Evolutionary conservation across 2,329 filamentous ascomycete genomes (phyloP).

Genomic region (Amauroascus verrucosus): DNA sequence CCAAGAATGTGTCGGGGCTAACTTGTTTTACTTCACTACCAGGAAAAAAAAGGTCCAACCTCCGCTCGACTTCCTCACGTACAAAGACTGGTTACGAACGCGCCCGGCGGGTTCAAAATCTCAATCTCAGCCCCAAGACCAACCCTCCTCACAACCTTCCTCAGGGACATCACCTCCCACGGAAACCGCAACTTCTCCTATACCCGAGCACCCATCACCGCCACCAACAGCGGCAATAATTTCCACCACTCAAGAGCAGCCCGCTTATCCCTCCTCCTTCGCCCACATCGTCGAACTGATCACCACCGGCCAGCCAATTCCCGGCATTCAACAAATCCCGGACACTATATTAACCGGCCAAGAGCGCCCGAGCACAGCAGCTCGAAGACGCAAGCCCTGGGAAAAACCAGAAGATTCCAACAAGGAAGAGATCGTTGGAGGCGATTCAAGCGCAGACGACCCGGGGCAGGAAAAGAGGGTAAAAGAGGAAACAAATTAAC

Average conservation of each 20-base stretch:
- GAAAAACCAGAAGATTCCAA: constrained; percentile 47
- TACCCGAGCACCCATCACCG: not conserved
- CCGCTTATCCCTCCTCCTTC: constrained; percentile 72
- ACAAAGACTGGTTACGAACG: constrained; percentile 11
- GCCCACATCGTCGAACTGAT: constrained; percentile 78
- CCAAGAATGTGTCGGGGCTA: no score
- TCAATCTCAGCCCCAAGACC: not conserved
- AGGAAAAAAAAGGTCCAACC: constrained; percentile 11
- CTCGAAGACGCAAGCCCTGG: constrained; percentile 64
- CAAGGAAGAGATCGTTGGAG: not conserved
- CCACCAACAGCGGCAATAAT: not conserved
- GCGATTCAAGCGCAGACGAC: not conserved
- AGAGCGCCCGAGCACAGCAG: constrained; percentile 46
- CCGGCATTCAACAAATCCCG: constrained; percentile 79
- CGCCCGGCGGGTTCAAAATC: not conserved
- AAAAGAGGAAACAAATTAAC: not conserved
- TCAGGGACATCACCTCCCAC: not conserved
- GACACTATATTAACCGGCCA: constrained; percentile 64
- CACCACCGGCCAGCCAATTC: constrained; percentile 68
- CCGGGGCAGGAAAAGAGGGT: not conserved
- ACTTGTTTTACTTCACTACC: constrained; percentile 23
- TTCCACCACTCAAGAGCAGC: constrained; percentile 33
- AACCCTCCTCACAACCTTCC: not conserved
- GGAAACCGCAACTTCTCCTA: not conserved
- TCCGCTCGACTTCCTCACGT: constrained; percentile 9